Evolutionary conservation across 2,329 filamentous ascomycete species (phyloP).

Genomic region (Pyrenophora graminea): DNA sequence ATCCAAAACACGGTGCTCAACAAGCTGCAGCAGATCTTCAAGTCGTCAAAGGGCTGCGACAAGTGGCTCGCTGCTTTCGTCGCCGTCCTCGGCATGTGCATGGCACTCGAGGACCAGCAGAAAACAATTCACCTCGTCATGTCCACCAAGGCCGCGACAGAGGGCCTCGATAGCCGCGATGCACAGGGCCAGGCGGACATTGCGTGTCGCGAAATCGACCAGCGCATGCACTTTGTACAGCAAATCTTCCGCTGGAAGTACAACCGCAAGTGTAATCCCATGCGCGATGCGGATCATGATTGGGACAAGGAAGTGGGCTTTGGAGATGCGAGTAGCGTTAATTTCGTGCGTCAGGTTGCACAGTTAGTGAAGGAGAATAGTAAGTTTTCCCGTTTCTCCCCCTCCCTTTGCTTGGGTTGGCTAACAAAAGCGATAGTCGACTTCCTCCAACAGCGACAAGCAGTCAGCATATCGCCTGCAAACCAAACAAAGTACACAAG

Average conservation of each 20-base stretch:
- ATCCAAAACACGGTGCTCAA: constrained; percentile 52
- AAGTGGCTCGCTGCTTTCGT: constrained; percentile 55
- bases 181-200: constrained; percentile 43
- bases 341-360: constrained; percentile 46
- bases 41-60: constrained; percentile 49
- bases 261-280: constrained; percentile 49
- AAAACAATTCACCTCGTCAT: constrained; percentile 52
- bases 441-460: constrained; percentile 45
- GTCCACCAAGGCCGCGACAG: constrained; percentile 45
- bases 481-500: constrained; percentile 50
- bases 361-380: constrained; percentile 50
- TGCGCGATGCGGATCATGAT: constrained; percentile 44
- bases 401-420: no score
- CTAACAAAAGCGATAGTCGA: constrained; percentile 32
- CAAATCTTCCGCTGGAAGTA: constrained; percentile 56
- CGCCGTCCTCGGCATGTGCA: constrained; percentile 53
- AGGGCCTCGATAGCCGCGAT: constrained; percentile 30
- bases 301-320: constrained; percentile 46
- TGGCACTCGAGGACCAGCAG: constrained; percentile 55
- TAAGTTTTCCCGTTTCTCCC: constrained; percentile 29
- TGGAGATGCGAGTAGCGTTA: constrained; percentile 39
- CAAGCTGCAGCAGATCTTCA: constrained; percentile 53
- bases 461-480: constrained; percentile 43
- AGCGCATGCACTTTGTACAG: constrained; percentile 50
- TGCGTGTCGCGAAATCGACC: constrained; percentile 52